Conservation (phyloP, 805 yeast species). For the Yarrowia porcina region DNA sequence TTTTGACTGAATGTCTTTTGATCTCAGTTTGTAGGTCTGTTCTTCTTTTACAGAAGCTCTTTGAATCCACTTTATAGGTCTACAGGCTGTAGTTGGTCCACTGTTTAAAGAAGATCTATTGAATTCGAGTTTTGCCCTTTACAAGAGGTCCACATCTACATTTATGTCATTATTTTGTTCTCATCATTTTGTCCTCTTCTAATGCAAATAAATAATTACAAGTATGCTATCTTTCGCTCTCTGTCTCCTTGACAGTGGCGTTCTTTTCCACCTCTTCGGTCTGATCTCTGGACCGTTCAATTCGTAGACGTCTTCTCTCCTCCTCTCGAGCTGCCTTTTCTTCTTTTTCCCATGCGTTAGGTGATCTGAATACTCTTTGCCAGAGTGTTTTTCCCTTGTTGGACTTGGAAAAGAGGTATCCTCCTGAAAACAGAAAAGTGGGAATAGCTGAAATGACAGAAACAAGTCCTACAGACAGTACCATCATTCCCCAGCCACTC, state of each 20-base stretch:
- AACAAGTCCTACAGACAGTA: conserved; percentile 32
- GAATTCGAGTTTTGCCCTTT: no score
- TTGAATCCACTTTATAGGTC: no score
- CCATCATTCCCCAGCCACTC: conserved; percentile 34
- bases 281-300: not conserved
- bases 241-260: not conserved
- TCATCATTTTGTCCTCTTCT: not conserved
- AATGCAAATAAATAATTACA: not conserved
- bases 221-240: not conserved
- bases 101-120: no score
- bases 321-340: not conserved
- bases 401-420: conserved; percentile 27
- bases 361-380: not conserved
- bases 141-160: no score
- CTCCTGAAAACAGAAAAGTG: conserved; percentile 35
- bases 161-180: no score
- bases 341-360: conserved; percentile 3
- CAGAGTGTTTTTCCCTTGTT: not conserved
- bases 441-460: conserved; percentile 30
- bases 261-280: not conserved
- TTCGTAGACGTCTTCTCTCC: not conserved
- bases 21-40: no score
- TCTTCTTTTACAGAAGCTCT: no score
- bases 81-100: no score
- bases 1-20: no score